Evolutionary conservation across 371 early-diverging fungal species (phyloP), one percentile per base, ranked within the genome.

Genomic region (Blakeslea trispora): DNA sequence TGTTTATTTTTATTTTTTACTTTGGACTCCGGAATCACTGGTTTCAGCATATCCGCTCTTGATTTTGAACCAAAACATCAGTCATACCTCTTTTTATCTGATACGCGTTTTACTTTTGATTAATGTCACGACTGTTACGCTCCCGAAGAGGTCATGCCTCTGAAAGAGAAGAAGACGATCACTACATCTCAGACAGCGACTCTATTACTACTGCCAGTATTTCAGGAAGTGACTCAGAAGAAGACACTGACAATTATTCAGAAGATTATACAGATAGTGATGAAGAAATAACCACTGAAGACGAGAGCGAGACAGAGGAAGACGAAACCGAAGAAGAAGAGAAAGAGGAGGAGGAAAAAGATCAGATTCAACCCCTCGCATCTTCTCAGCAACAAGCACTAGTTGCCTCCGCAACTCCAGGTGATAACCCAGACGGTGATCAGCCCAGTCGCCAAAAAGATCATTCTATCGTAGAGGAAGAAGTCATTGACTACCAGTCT

Each of bases 111-210:
- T 24, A 28, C 24, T 24, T 23, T 41, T 40, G 23, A 22, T 6
- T 42, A 13, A 56, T 56, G 56, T 56, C 56, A 40, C 48, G 40
- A 17, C 8, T 56, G 22, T 42, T 56, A 41, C 18, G 42, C 40
- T 31, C 34, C 18, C 34, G 46, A 58, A 58, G 58, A 45, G n/a
- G 43, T 1, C 53, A 47, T 14, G 48, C 42, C 21, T 57, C 51
- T 18, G 56, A 57, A 19, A 57, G 56, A 51, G 42, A 53, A 1
- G 55, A 59, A 1, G 14, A 31, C 10, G 42, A 24, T 32, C 10
- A n/a, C 28, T 28, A 28, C 7, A 7, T 3, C 7, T 28, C 40
- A 40, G 40, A 40, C 10, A 40, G 40, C 10, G 3, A 40, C 13
- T 40, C 13, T 17, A 28, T 28, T 28, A 28, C 28, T 28, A 28